These are phyloP conservation scores for Kondoa malvinella DNA, from an alignment of 768 basidiomycete species.

Conservation along the genomic window DNA sequence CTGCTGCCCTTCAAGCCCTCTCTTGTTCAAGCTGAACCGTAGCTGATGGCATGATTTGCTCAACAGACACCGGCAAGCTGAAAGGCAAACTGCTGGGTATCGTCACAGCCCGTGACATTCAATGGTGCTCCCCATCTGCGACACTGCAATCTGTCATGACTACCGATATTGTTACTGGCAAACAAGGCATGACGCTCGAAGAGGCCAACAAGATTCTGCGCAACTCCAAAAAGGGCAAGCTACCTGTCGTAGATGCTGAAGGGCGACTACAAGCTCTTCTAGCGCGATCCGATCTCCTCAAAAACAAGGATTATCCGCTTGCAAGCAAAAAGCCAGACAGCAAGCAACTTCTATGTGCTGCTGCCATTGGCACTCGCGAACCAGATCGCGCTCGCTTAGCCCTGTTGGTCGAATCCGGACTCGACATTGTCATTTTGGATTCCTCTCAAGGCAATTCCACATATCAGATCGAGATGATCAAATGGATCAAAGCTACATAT, in stretches of 20 bases:
- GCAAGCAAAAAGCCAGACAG: constrained; percentile 75
- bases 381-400: constrained; percentile 68
- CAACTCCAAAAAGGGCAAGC: constrained; percentile 92
- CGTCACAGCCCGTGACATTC: constrained; percentile 87
- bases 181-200: constrained; percentile 67
- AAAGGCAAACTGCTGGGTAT: constrained; percentile 91
- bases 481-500: constrained; percentile 74
- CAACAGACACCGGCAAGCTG: constrained; percentile 60
- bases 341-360: constrained; percentile 93
- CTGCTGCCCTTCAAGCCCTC: constrained; percentile 5
- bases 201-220: constrained; percentile 91
- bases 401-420: constrained; percentile 76
- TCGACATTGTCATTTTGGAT: constrained; percentile 87
- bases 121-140: constrained; percentile 58
- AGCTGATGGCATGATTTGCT: constrained; percentile 1
- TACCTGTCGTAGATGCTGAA: constrained; percentile 57
- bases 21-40: constrained; percentile 10
- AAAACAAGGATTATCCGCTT: constrained; percentile 90
- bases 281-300: constrained; percentile 88
- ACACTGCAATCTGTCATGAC: constrained; percentile 77
- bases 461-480: constrained; percentile 84
- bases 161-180: constrained; percentile 58
- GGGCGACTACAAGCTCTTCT: constrained; percentile 65
- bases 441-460: constrained; percentile 92
- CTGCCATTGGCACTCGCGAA: constrained; percentile 82